Conservation (phyloP, 169 alveolate genomes). For the Plasmodium inui region DNA sequence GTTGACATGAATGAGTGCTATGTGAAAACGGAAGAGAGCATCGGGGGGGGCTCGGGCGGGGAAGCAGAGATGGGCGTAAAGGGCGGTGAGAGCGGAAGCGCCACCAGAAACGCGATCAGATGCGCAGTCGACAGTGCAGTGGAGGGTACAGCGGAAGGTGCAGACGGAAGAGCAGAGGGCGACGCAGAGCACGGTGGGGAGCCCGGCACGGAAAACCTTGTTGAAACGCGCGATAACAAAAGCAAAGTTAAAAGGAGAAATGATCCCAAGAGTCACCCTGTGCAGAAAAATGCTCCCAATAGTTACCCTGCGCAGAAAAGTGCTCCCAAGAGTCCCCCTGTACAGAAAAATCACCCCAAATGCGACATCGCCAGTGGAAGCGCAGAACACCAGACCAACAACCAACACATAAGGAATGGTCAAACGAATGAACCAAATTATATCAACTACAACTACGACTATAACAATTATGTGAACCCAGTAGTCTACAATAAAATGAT, state of each 20-base stretch:
- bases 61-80: not conserved
- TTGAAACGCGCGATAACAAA: not conserved
- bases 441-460: constrained; percentile 23
- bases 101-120: not conserved
- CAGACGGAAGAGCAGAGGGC: not conserved
- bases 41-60: not conserved
- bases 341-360: not conserved
- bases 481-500: constrained; percentile 38
- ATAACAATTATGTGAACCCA: constrained; percentile 8
- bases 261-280: not conserved
- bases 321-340: not conserved
- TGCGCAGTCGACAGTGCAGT: not conserved
- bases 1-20: constrained; percentile 32
- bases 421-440: constrained; percentile 16
- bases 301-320: too few relatives aligned
- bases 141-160: not conserved
- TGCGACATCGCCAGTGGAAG: not conserved
- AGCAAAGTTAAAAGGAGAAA: not conserved
- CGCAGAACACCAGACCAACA: constrained; percentile 2
- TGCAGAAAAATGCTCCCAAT: not conserved
- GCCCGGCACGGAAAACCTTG: not conserved
- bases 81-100: not conserved
- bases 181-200: not conserved
- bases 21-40: constrained; percentile 57
- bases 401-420: not conserved